phyloP scores from a whole-genome alignment of 2,329 filamentous ascomycete genomes.

The Hypomyces perniciosus region DNA sequence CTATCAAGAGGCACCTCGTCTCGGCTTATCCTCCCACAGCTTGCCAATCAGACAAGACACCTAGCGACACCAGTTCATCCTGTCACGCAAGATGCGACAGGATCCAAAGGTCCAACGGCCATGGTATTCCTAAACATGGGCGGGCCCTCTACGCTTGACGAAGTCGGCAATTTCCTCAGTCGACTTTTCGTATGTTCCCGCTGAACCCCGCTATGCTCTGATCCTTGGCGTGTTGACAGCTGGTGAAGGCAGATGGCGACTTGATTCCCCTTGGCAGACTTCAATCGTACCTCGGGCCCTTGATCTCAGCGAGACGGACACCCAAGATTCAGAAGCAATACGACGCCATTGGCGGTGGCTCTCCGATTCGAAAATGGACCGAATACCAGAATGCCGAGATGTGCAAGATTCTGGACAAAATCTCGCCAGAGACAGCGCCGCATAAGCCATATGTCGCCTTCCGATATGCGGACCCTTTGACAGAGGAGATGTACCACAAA shows the following conservation, averaged over 20 bases:
- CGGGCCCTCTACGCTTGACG: conserved; percentile 78
- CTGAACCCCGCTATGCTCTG: too few species aligned
- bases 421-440: conserved; percentile 86
- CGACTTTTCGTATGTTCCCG: conserved; percentile 71
- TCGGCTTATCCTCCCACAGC: conserved; percentile 25
- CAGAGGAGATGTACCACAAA: conserved; percentile 84
- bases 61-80: conserved; percentile 53
- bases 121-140: conserved; percentile 99
- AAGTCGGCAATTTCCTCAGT: conserved; percentile 86
- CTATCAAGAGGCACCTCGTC: conserved; percentile 21
- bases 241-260: conserved; percentile 73
- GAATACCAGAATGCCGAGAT: conserved; percentile 91
- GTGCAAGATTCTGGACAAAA: conserved; percentile 92
- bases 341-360: conserved; percentile 90
- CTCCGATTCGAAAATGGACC: conserved; percentile 95
- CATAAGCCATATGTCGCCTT: conserved; percentile 98
- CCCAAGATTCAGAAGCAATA: conserved; percentile 98
- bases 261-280: conserved; percentile 91
- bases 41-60: conserved; percentile 25
- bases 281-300: conserved; percentile 82
- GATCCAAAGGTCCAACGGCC: conserved; percentile 76
- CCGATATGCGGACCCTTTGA: conserved; percentile 87
- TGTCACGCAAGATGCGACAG: conserved; percentile 70
- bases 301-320: conserved; percentile 80
- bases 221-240: too few species aligned